Conservation (phyloP, 768 basidiomycete genomes). For the Russula sp. region DNA sequence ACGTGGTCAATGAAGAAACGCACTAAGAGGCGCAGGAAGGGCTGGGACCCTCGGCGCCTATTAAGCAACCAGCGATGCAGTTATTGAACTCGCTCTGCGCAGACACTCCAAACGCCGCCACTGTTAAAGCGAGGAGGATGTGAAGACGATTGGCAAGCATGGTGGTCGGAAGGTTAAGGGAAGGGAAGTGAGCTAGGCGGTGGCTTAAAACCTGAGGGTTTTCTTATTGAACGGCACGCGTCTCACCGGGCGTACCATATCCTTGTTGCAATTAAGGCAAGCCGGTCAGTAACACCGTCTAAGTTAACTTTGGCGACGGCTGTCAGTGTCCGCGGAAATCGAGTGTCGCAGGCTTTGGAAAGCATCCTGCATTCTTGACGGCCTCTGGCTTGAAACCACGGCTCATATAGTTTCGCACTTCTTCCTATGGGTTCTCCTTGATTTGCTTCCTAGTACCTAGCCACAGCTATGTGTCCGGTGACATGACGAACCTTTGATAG, state of each 20-base stretch:
- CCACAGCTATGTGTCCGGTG: no score
- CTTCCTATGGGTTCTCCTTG: no score
- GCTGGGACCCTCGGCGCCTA: not conserved
- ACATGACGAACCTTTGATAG: no score
- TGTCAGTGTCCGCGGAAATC: not conserved
- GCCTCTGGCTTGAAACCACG: no score
- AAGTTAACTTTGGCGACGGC: not conserved
- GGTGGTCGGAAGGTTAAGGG: not conserved
- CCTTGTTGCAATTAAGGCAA: not conserved
- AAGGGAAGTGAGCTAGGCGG: not conserved
- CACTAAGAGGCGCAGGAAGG: not conserved
- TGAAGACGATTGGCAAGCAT: conserved; percentile 2
- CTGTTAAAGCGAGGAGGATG: not conserved
- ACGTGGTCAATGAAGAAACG: not conserved
- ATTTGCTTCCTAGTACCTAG: no score
- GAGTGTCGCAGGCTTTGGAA: no score
- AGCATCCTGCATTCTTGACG: no score
- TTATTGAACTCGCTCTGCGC: not conserved
- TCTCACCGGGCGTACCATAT: no score
- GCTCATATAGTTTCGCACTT: no score
- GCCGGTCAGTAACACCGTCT: not conserved
- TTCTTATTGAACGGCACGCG: not conserved
- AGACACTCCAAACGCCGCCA: not conserved
- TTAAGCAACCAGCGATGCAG: not conserved
- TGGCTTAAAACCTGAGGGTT: not conserved